Evolutionary conservation across 768 basidiomycete genomes (phyloP).

Genomic region (Boletus edulis): DNA sequence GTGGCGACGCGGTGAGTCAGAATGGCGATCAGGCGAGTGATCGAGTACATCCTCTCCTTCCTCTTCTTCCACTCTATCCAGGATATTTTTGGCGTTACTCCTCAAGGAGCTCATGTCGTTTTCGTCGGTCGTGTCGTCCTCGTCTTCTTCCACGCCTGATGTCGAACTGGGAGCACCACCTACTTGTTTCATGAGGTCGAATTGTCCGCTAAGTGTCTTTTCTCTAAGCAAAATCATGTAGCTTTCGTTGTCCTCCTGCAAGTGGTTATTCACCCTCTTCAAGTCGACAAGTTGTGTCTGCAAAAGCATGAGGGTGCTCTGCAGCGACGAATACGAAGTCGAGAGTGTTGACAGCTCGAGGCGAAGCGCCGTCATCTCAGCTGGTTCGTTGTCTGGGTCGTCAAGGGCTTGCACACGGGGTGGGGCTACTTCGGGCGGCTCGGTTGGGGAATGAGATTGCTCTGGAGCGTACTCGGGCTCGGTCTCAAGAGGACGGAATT

Average conservation of each 20-base stretch:
- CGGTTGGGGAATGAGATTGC: constrained; percentile 30
- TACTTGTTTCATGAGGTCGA: constrained; percentile 71
- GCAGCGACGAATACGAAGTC: constrained; percentile 78
- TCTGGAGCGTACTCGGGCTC: constrained; percentile 43
- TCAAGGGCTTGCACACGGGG: constrained; percentile 46
- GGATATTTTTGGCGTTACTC: constrained; percentile 53
- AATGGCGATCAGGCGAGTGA: constrained; percentile 34
- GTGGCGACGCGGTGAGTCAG: constrained; percentile 41
- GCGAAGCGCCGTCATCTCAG: constrained; percentile 81
- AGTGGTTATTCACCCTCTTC: constrained; percentile 80
- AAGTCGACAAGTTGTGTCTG: constrained; percentile 85
- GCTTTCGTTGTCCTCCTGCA: constrained; percentile 96
- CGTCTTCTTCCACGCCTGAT: constrained; percentile 39
- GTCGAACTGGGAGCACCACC: constrained; percentile 43
- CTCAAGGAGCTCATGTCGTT: constrained; percentile 55
- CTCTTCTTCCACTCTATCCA: constrained; percentile 64
- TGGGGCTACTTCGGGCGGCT: constrained; percentile 18
- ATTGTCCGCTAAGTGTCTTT: constrained; percentile 86
- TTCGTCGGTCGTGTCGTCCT: constrained; percentile 23
- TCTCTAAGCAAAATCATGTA: constrained; percentile 94
- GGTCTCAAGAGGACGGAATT: constrained; percentile 30
- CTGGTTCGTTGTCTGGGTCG: constrained; percentile 73
- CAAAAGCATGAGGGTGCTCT: constrained; percentile 80
- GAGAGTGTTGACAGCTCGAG: constrained; percentile 86
- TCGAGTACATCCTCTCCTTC: constrained; percentile 41